phyloP scores from a whole-genome alignment of 192 early-diverging fungal genomes.

The Rhizophlyctis rosea region DNA sequence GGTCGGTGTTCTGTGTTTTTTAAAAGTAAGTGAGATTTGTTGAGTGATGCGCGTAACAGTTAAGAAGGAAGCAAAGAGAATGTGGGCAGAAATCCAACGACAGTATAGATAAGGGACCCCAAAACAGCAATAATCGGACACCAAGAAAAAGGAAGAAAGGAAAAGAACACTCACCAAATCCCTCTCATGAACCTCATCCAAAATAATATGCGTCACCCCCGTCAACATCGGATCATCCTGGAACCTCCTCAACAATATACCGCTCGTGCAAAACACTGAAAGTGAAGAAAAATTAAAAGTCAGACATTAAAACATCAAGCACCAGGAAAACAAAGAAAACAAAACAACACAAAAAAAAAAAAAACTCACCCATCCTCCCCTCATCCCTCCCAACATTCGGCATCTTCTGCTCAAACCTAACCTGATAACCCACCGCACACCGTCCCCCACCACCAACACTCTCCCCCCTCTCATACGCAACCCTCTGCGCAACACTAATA shows the following conservation, averaged over 20 bases:
- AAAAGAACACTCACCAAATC: constrained; percentile 50
- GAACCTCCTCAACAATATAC: constrained; percentile 68
- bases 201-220: constrained; percentile 66
- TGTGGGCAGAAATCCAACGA: too few species aligned
- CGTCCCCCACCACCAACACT: constrained; percentile 35
- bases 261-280: constrained; percentile 63
- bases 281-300: constrained; percentile 30
- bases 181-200: constrained; percentile 83
- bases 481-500: constrained; percentile 60
- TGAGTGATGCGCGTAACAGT: constrained; percentile 11
- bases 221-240: constrained; percentile 62
- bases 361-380: constrained; percentile 20
- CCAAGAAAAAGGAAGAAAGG: too few species aligned
- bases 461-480: constrained; percentile 60
- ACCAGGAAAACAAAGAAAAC: too few species aligned
- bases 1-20: constrained; percentile 82
- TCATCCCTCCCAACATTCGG: constrained; percentile 52
- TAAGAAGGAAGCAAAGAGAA: too few species aligned
- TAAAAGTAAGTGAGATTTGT: constrained; percentile 47
- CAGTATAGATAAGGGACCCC: too few species aligned
- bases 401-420: constrained; percentile 40
- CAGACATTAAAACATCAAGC: too few species aligned
- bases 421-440: constrained; percentile 53
- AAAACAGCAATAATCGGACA: too few species aligned
- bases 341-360: too few species aligned